Evolutionary conservation across 2,329 filamentous ascomycete species (phyloP), one percentile per base, ranked within the genome.

Genomic region (Epichloe amarillans): DNA sequence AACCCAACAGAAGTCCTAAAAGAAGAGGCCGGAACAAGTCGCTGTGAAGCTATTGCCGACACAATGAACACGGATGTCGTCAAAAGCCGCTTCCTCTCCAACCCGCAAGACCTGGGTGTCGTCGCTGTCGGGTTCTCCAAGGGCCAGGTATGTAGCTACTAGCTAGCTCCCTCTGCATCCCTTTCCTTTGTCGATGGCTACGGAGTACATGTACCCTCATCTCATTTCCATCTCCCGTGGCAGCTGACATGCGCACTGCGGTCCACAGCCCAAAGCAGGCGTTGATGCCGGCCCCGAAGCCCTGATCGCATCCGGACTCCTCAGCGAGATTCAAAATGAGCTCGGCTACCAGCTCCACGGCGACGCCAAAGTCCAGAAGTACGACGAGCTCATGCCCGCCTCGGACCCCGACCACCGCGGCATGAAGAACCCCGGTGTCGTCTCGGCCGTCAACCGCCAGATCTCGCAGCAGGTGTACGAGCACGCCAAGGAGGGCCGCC

Each of bases 41-140:
- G 26, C 26, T 10, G 26, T 30, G 26, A 30, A 30, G 26, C 26
- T 10, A 30, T 30, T 10, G 8, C 49, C 23, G 14, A 37, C 53
- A 61, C 54, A 56, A 75, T 77, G 72, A 73, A 75, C 60, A 77
- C 74, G 49, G 73, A 74, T 51, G 73, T 75, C 65, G 65, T 79
- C 57, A 66, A 71, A 57, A 76, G 74, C 65, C 89, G 85, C 64
- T 97, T 96, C 72, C 84, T 97, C 59, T 75, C 83, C 56, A 76
- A 83, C 63, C 79, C 82, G 35, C 77, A 86, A 63, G 83, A 97
- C 62, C 76, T 98, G 56, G 93, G 91, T 55, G 79, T 98, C 51
- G 88, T 97, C 38, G 89, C 91, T 47, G 93, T 97, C 38, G 91
- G 91, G 55, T 98, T 97, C 74, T 95, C 89, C 50, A 91, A 91